Evolutionary conservation across 179 eudicot genomes (phyloP).

Genomic region (Corrigiola litoralis): DNA sequence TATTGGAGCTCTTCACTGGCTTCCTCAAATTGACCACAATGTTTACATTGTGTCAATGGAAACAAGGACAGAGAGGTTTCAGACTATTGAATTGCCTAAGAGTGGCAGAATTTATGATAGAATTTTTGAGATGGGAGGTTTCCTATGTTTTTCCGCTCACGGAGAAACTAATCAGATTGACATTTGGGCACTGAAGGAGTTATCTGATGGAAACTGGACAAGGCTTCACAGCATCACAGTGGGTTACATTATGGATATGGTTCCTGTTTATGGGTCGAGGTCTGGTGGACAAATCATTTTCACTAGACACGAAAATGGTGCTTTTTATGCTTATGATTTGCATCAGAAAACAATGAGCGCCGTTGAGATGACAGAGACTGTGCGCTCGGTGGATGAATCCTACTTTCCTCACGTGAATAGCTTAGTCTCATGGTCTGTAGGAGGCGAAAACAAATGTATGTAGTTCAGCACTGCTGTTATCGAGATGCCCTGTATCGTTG

Average conservation of each 20-base stretch:
- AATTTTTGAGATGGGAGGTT: conserved; percentile 32
- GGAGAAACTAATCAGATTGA: conserved; percentile 21
- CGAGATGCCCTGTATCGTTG: too few relatives aligned
- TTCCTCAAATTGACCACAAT: conserved; percentile 20
- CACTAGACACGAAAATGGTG: conserved; percentile 16
- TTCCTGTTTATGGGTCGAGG: conserved; percentile 34
- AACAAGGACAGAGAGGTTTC: conserved; percentile 30
- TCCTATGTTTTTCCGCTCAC: conserved; percentile 34
- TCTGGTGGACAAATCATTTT: conserved; percentile 29
- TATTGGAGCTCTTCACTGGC: conserved; percentile 47
- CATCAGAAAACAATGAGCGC: not conserved
- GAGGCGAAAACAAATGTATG: not conserved
- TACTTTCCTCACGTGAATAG: conserved; percentile 35
- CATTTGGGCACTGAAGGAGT: conserved; percentile 39
- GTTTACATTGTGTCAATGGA: conserved; percentile 39
- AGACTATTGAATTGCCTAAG: conserved; percentile 33
- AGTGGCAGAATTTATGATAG: conserved; percentile 23
- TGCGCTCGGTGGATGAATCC: not conserved
- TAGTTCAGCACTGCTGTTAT: too few relatives aligned
- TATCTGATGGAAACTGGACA: conserved; percentile 29
- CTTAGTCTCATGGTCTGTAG: conserved; percentile 21
- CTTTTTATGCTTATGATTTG: conserved; percentile 32
- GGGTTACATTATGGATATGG: conserved; percentile 18
- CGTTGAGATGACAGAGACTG: conserved; percentile 11
- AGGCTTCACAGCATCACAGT: conserved; percentile 26